Conservation (phyloP, 1,284 basidiomycete species). For the Coniferiporia weirii region DNA sequence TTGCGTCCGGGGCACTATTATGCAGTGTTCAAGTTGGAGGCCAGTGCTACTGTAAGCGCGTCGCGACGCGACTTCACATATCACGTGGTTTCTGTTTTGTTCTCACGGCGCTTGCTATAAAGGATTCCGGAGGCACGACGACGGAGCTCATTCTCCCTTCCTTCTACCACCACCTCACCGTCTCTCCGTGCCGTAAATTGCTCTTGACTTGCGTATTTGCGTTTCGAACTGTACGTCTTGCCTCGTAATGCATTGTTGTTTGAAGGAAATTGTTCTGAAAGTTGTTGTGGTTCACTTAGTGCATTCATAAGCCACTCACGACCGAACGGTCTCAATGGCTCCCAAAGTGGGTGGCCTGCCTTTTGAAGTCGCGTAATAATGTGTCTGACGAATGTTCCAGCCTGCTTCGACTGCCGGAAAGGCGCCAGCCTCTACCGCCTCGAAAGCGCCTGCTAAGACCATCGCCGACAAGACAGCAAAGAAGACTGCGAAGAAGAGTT, state of each 20-base stretch:
- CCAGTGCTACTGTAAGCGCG: not conserved
- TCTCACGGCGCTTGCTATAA: not conserved
- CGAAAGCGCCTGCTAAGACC: conserved; percentile 49
- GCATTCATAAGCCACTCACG: not conserved
- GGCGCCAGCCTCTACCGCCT: conserved; percentile 48
- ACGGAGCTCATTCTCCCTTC: conserved; percentile 3
- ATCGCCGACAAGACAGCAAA: conserved; percentile 38
- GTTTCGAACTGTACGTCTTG: not conserved
- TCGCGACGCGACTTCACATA: not conserved
- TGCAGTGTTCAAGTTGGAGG: no score
- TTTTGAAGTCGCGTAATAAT: not conserved
- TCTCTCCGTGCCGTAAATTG: conserved; percentile 2
- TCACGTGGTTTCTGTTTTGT: conserved; percentile 11
- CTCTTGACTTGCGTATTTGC: conserved; percentile 3
- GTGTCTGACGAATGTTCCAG: conserved; percentile 24
- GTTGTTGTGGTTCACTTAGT: not conserved
- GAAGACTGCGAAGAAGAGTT: conserved; percentile 44
- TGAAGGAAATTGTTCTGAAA: conserved; percentile 4
- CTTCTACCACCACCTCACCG: conserved; percentile 12
- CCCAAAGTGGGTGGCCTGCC: conserved; percentile 17
- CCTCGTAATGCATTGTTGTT: not conserved
- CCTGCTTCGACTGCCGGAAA: conserved; percentile 46
- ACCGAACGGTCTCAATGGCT: conserved; percentile 16
- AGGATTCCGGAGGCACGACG: not conserved
- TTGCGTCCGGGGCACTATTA: no score